Percentiles rank a stretch among this genome's conserved stretches.
Conservation (phyloP, 257 asterid genomes). For the Scutellaria barbata region DNA sequence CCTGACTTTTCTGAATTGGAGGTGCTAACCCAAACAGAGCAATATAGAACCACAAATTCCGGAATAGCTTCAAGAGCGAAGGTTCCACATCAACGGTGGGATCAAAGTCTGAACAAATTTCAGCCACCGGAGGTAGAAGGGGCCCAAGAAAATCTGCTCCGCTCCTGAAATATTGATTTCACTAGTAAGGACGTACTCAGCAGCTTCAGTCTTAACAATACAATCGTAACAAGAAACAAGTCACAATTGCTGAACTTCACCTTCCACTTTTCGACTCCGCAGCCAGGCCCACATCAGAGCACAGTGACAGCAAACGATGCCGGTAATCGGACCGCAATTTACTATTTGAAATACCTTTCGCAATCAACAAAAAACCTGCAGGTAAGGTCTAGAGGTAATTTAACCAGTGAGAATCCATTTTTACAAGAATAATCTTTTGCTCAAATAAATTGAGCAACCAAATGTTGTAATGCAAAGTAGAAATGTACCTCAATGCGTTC, state of each 20-base stretch:
- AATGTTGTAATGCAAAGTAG: slow-evolving; percentile 25
- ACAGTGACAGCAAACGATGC: slow-evolving; percentile 90
- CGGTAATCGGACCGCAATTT: slow-evolving; percentile 95
- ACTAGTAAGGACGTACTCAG: slow-evolving; percentile 39
- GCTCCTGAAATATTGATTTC: slow-evolving; percentile 66
- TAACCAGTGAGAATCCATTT: slow-evolving; percentile 74
- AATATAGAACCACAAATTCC: slow-evolving; percentile 98
- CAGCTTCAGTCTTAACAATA: slow-evolving; percentile 34
- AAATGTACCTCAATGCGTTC: slow-evolving; percentile 91
- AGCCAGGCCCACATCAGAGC: slow-evolving; percentile 99
- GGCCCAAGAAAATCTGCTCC: slow-evolving; percentile 99
- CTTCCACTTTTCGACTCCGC: slow-evolving; percentile 95
- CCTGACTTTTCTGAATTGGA: slow-evolving; percentile 73
- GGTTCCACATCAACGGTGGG: slow-evolving; percentile 90
- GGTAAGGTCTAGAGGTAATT: slow-evolving; percentile 96
- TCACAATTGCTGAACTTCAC: slow-evolving; percentile 49
- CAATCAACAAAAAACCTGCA: slow-evolving; percentile 92
- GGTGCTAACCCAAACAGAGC: slow-evolving; percentile 99
- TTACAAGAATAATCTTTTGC: slow-evolving; percentile 23
- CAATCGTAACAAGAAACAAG: slow-evolving; percentile 29
- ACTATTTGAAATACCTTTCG: slow-evolving; percentile 66
- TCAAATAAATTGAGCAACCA: slow-evolving; percentile 30
- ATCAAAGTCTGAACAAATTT: slow-evolving; percentile 95
- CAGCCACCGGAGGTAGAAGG: slow-evolving; percentile 97
- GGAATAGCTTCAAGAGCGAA: slow-evolving; percentile 88